Evolutionary conservation across 371 early-diverging fungal genomes (phyloP).

Genomic region (Neoconidiobolus thromboides): DNA sequence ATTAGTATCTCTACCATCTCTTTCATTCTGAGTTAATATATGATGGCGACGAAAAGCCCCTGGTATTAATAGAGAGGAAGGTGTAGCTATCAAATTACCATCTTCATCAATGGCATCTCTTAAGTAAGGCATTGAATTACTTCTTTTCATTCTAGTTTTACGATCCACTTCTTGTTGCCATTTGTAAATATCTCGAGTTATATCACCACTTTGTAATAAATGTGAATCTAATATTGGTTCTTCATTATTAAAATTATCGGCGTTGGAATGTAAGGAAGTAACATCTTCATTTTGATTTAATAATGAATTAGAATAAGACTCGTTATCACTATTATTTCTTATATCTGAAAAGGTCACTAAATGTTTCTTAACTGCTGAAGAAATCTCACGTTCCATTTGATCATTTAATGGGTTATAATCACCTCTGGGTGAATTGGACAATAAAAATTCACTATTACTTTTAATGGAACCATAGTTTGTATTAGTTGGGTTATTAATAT

Average conservation of each 20-base stretch:
- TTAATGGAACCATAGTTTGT: too few relatives aligned
- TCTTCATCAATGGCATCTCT: too few relatives aligned
- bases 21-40: constrained; percentile 37
- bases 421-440: too few relatives aligned
- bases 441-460: too few relatives aligned
- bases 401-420: too few relatives aligned
- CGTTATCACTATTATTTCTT: too few relatives aligned
- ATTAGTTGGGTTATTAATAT: too few relatives aligned
- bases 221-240: not conserved
- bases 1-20: constrained; percentile 37
- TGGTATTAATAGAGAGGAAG: constrained; percentile 16
- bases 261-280: not conserved
- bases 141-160: not conserved
- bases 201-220: constrained; percentile 46
- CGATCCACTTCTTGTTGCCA: constrained; percentile 64
- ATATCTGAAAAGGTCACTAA: not conserved
- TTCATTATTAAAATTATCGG: too few relatives aligned
- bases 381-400: too few relatives aligned
- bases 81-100: too few relatives aligned
- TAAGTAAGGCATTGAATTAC: not conserved
- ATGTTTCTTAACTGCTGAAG: not conserved
- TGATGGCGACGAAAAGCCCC: constrained; percentile 76
- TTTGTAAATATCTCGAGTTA: constrained; percentile 76
- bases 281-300: not conserved
- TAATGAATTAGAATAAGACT: not conserved